Percentiles rank a stretch among this genome's conserved stretches.
Conservation (phyloP, 768 basidiomycete genomes). For the Lentinus brumalis region DNA sequence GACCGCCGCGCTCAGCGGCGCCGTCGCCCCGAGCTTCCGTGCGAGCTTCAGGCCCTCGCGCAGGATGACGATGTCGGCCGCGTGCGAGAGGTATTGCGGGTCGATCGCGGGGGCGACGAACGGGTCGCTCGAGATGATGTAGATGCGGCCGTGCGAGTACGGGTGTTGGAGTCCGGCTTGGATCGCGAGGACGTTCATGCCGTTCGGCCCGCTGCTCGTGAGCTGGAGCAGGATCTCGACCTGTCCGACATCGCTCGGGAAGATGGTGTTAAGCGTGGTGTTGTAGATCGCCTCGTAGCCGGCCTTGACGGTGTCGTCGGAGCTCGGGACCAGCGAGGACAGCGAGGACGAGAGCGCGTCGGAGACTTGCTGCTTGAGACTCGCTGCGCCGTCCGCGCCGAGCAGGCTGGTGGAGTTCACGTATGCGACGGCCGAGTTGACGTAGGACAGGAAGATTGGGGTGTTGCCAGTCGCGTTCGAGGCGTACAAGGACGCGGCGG, state of each 20-base stretch:
- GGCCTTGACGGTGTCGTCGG: conserved; percentile 45
- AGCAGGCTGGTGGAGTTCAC: conserved; percentile 53
- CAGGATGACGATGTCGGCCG: conserved; percentile 50
- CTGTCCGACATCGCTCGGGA: conserved; percentile 46
- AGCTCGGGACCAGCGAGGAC: conserved; percentile 45
- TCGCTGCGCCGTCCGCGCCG: conserved; percentile 33
- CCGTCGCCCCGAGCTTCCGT: conserved; percentile 52
- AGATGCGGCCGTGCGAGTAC: conserved; percentile 63
- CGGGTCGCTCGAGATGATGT: conserved; percentile 58
- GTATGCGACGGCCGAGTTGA: conserved; percentile 67
- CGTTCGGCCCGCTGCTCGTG: conserved; percentile 40
- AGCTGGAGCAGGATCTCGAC: conserved; percentile 57
- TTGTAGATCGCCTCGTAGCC: conserved; percentile 62
- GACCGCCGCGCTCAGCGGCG: conserved; percentile 50
- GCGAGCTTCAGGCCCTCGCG: conserved; percentile 66
- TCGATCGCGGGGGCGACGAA: conserved; percentile 67
- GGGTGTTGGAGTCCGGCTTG: conserved; percentile 72
- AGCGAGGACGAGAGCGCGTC: conserved; percentile 34
- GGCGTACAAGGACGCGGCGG: conserved; percentile 37
- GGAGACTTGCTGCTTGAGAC: conserved; percentile 37
- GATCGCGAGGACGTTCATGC: conserved; percentile 48
- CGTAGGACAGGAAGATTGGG: conserved; percentile 49
- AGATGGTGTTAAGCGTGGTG: conserved; percentile 41
- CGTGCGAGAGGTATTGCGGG: conserved; percentile 63
- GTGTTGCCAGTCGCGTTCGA: conserved; percentile 27